These are phyloP conservation scores for Penicillium waksmanii DNA, from an alignment of 495 filamentous ascomycete species.

Conservation along the genomic window DNA sequence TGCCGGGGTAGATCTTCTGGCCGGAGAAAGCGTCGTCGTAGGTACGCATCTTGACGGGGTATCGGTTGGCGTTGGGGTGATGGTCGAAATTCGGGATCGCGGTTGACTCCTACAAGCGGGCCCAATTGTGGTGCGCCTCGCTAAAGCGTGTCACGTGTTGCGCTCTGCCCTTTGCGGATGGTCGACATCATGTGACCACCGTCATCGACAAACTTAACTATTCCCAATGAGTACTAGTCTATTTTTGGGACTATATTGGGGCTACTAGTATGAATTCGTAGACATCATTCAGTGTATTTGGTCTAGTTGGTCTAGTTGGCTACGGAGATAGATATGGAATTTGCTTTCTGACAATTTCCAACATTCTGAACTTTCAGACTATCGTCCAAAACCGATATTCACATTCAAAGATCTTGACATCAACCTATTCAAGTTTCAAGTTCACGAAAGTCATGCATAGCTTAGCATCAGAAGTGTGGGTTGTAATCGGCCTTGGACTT, in stretches of 20 bases:
- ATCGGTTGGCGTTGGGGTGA: slow-evolving; percentile 55
- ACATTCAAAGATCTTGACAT: too few species aligned
- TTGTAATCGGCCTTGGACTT: too few species aligned
- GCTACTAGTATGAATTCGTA: too few species aligned
- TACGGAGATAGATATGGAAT: too few species aligned
- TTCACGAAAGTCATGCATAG: too few species aligned
- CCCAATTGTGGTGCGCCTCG: slow-evolving; percentile 57
- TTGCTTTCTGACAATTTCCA: too few species aligned
- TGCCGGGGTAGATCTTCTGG: slow-evolving; percentile 98
- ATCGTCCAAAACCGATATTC: too few species aligned
- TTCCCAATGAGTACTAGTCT: not conserved
- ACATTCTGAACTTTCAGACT: too few species aligned
- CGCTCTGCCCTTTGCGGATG: slow-evolving; percentile 44
- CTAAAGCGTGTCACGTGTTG: slow-evolving; percentile 53
- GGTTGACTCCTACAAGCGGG: slow-evolving; percentile 37
- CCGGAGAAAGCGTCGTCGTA: slow-evolving; percentile 99
- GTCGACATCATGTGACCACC: slow-evolving; percentile 21
- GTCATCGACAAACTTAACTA: not conserved
- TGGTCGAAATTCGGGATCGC: slow-evolving; percentile 52
- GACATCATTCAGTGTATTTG: too few species aligned
- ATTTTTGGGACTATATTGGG: not conserved
- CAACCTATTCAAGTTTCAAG: too few species aligned
- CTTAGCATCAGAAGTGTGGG: too few species aligned
- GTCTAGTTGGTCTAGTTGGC: too few species aligned
- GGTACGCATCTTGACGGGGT: slow-evolving; percentile 85